A percentile compares a stretch with the other conserved stretches of the same genome.
Evolutionary conservation across 352 stramenopile species (phyloP).

Genomic region (Hyaloperonospora brassicae): DNA sequence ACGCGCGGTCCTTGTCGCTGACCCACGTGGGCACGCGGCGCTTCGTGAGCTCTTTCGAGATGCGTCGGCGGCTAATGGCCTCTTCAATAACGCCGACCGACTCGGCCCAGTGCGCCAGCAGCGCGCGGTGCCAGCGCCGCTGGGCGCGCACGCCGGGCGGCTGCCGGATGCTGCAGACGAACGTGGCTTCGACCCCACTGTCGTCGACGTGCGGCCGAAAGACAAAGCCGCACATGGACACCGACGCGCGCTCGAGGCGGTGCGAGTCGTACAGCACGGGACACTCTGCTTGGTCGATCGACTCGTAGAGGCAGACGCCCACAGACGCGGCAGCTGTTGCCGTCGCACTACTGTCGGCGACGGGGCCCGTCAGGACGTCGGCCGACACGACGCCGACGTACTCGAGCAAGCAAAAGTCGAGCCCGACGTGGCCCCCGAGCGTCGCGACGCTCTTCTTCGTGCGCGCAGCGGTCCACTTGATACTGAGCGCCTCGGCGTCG

Average conservation of each 20-base stretch:
- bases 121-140: constrained; percentile 51
- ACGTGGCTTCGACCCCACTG: constrained; percentile 60
- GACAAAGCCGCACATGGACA: constrained; percentile 76
- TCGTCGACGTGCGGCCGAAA: constrained; percentile 55
- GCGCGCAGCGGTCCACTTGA: constrained; percentile 72
- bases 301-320: constrained; percentile 74
- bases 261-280: constrained; percentile 65
- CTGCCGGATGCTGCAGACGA: constrained; percentile 75
- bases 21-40: constrained; percentile 70
- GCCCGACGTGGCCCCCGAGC: constrained; percentile 33
- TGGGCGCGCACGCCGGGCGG: constrained; percentile 47
- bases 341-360: too few species aligned
- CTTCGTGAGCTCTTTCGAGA: constrained; percentile 66
- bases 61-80: constrained; percentile 53
- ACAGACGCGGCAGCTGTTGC: constrained; percentile 1
- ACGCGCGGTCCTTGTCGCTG: constrained; percentile 71
- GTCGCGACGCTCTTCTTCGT: constrained; percentile 56
- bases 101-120: constrained; percentile 67
- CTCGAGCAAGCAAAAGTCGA: constrained; percentile 73
- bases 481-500: constrained; percentile 64
- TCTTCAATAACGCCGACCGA: constrained; percentile 60
- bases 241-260: constrained; percentile 51
- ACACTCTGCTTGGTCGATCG: constrained; percentile 72
- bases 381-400: constrained; percentile 60
- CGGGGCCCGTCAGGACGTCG: constrained; percentile 9